Base-by-base conservation (phyloP, 1,139 yeast genomes). In the Groenewaldozyma auringiensis region DNA sequence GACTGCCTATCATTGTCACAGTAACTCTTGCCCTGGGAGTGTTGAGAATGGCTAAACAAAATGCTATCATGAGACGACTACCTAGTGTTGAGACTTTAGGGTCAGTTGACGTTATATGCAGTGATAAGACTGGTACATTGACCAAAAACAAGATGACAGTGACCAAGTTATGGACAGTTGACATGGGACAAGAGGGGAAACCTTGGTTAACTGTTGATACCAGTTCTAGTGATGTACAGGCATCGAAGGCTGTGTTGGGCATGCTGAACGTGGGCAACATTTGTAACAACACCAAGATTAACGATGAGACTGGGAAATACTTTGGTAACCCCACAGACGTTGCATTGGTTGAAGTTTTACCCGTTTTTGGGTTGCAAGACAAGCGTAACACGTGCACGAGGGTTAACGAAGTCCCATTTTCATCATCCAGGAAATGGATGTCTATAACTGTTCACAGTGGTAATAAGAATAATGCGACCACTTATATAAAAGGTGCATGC, bases 11-110 rank as follows among this genome's bases (percentile, higher is more conserved):
- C 58, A 89, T 92, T 62, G 97, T 92, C 39, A 89, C 97, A 3
- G 97, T 92, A 3, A 92, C 97, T 0, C 71, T 92, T 54, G 97
- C 98, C 0, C 72, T 92, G 37, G 97, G 97, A 40, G 97, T 92
- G 36, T 73, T 89, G 56, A 75, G 96, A 67, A 92, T 92, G 97
- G 96, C 97, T 3, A 79, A 79, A 46, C 81, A 88, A 55, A 83
- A 83, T 59, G 97, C 96, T 2, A 92, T 92, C 59, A 95, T 92
- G 45, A 83, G 89, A 58, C 77, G 96, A 56, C 72, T 92, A 52
- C 97, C 97, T 13, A 81, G 94, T 57, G 97, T 92, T 34, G 98
- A 92, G 67, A 92, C 97, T 2, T 74, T 89, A 56, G 97, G 97
- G 3, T 84, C 94, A 43, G 97, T 89, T 40, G 88, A 88, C 61